phyloP scores from a whole-genome alignment of 2,329 filamentous ascomycete genomes.

The Septoria petroselini region DNA sequence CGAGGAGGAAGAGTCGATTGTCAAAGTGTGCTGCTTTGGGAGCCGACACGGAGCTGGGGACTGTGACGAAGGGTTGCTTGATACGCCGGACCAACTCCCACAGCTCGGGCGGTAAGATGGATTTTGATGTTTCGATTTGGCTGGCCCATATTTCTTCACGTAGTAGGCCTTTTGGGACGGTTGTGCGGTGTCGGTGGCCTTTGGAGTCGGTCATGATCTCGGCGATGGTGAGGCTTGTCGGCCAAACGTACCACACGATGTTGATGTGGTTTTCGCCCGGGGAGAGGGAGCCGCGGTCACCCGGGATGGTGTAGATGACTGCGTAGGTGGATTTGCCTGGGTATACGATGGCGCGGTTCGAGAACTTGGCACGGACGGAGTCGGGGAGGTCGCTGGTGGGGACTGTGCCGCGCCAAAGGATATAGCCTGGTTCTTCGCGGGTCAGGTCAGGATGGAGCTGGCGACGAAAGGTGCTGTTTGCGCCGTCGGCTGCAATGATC shows the following conservation, averaged over 20 bases:
- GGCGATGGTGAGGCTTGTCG: constrained; percentile 17
- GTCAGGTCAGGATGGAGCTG: constrained; percentile 20
- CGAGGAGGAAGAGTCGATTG: constrained; percentile 33
- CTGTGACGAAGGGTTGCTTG: constrained; percentile 32
- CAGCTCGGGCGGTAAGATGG: constrained; percentile 27
- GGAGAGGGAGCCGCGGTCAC: constrained; percentile 29
- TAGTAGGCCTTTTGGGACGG: constrained; percentile 33
- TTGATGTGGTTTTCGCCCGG: constrained; percentile 30
- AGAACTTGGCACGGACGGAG: constrained; percentile 13
- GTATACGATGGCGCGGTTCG: constrained; percentile 18
- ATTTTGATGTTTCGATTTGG: constrained; percentile 26
- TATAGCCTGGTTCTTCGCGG: constrained; percentile 26
- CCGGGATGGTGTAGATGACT: constrained; percentile 34
- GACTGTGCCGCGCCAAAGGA: constrained; percentile 27
- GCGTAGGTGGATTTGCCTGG: constrained; percentile 18
- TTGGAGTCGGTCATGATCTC: constrained; percentile 34
- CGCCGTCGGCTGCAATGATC: constrained; percentile 28
- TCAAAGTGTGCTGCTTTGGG: constrained; percentile 28
- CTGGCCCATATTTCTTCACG: constrained; percentile 32
- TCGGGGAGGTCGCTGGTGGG: constrained; percentile 15
- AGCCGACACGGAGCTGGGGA: constrained; percentile 29
- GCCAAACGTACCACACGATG: constrained; percentile 34
- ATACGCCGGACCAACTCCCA: constrained; percentile 30
- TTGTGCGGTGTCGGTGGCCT: constrained; percentile 31
- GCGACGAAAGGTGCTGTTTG: constrained; percentile 23